Percentiles rank a stretch among this genome's conserved stretches.
phyloP scores from a whole-genome alignment of 768 basidiomycete genomes.

The Boletus edulis region DNA sequence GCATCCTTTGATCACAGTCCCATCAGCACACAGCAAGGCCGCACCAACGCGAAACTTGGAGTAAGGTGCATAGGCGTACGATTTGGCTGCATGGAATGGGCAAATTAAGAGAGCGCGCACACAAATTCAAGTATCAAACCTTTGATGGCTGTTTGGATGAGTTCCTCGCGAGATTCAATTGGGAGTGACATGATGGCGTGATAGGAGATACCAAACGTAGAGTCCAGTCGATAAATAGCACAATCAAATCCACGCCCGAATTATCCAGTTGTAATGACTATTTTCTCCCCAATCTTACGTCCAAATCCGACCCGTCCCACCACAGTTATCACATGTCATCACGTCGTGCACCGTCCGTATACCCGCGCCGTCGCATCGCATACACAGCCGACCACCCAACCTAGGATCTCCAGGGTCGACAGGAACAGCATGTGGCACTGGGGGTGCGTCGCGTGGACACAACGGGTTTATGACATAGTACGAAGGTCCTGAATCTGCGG shows the following conservation, averaged over 20 bases:
- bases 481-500: slow-evolving; percentile 6
- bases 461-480: slow-evolving; percentile 28
- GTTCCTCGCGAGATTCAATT: slow-evolving; percentile 40
- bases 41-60: slow-evolving; percentile 94
- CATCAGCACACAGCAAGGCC: slow-evolving; percentile 68
- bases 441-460: slow-evolving; percentile 10
- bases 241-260: too few relatives aligned
- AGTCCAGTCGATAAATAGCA: background rate
- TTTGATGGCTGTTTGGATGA: slow-evolving; percentile 51
- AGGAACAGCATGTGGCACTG: slow-evolving; percentile 44
- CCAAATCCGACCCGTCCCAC: slow-evolving; percentile 61
- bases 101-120: background rate
- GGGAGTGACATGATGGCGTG: slow-evolving; percentile 32
- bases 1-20: slow-evolving; percentile 75
- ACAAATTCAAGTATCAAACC: background rate
- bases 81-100: slow-evolving; percentile 46
- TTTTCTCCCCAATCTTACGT: slow-evolving; percentile 11
- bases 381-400: slow-evolving; percentile 65
- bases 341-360: slow-evolving; percentile 50
- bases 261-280: background rate
- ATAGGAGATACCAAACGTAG: background rate
- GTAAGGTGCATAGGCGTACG: slow-evolving; percentile 77
- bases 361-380: slow-evolving; percentile 63
- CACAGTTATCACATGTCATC: slow-evolving; percentile 53
- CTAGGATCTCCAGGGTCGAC: slow-evolving; percentile 65